A percentile compares a stretch with the other conserved stretches of the same genome.
phyloP scores from a whole-genome alignment of 345 rosid genomes.

The Citrus glauca region DNA sequence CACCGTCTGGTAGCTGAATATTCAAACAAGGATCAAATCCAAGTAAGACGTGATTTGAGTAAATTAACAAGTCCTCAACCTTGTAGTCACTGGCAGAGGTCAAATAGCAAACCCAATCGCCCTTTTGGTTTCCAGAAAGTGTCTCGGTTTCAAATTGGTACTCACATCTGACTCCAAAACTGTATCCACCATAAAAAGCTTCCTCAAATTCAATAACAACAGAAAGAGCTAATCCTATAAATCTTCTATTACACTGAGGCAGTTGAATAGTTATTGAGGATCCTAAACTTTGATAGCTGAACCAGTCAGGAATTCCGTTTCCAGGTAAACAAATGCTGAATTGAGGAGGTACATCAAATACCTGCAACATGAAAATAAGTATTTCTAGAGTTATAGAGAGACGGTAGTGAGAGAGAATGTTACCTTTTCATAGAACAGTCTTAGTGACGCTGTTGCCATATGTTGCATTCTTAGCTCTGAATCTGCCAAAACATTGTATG shows the following conservation, averaged over 20 bases:
- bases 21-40: not conserved
- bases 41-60: not conserved
- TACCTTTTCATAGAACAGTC: not conserved
- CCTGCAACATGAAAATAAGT: conserved; percentile 16
- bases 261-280: conserved; percentile 29
- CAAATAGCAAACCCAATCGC: not conserved
- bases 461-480: not conserved
- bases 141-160: conserved; percentile 1
- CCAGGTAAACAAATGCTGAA: conserved; percentile 2
- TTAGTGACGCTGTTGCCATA: not conserved
- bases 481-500: not conserved
- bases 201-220: conserved; percentile 24
- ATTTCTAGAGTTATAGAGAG: not conserved
- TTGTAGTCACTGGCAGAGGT: not conserved
- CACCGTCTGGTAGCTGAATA: not conserved
- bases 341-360: conserved; percentile 13
- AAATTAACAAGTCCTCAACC: not conserved
- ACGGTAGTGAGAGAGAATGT: not conserved
- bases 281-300: conserved; percentile 23
- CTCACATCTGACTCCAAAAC: not conserved
- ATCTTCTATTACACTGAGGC: conserved; percentile 25
- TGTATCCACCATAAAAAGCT: not conserved
- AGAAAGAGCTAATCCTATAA: conserved; percentile 29
- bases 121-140: not conserved
- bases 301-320: conserved; percentile 27